These are phyloP conservation scores for Globisporangium spinosum DNA, from an alignment of 352 stramenopile genomes.

Conservation along the genomic window DNA sequence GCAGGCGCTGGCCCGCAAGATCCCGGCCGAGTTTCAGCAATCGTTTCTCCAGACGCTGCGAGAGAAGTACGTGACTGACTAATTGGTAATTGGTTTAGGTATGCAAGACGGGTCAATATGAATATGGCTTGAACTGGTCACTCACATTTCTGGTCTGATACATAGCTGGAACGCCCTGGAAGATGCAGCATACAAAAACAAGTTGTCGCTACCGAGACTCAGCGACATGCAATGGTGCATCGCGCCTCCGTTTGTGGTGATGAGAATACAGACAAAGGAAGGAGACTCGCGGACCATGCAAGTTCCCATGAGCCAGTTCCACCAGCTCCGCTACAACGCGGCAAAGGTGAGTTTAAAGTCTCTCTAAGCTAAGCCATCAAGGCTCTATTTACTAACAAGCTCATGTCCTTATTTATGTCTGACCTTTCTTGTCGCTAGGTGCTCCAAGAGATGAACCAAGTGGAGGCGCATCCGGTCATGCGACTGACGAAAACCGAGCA, in stretches of 20 bases:
- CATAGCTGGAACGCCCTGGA: constrained; percentile 31
- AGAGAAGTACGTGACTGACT: constrained; percentile 18
- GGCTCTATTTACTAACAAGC: background rate
- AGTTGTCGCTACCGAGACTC: constrained; percentile 35
- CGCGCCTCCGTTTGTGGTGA: constrained; percentile 24
- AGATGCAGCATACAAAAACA: background rate
- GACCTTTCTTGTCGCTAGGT: constrained; percentile 23
- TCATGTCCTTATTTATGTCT: background rate
- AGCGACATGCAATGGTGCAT: constrained; percentile 34
- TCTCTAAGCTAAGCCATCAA: background rate
- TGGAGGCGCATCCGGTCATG: constrained; percentile 78
- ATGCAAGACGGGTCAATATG: background rate
- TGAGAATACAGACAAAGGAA: constrained; percentile 55
- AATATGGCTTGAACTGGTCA: background rate
- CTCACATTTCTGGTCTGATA: background rate
- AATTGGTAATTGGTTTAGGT: background rate
- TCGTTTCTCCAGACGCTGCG: constrained; percentile 42
- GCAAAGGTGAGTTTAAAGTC: constrained; percentile 32
- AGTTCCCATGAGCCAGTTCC: constrained; percentile 60
- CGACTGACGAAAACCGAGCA: constrained; percentile 50
- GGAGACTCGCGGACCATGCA: constrained; percentile 37
- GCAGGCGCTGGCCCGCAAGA: constrained; percentile 29
- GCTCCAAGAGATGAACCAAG: constrained; percentile 71
- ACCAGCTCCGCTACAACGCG: constrained; percentile 69
- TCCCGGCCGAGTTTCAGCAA: constrained; percentile 40